phyloP scores from a whole-genome alignment of 345 rosid genomes.

The Eucalyptus fibrosa region DNA sequence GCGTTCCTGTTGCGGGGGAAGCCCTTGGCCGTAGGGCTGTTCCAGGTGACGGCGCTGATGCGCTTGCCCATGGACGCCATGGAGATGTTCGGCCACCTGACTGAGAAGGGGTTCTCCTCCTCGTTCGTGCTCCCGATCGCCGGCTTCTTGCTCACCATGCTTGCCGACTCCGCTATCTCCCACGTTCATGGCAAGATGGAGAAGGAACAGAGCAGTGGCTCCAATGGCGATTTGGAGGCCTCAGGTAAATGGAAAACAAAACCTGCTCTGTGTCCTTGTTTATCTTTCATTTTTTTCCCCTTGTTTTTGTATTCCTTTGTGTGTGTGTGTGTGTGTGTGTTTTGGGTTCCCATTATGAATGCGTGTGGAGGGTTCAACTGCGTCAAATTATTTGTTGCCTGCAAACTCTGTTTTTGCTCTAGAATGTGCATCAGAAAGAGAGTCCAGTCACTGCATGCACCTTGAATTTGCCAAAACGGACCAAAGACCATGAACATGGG shows the following conservation, averaged over 20 bases:
- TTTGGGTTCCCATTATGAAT: neutral
- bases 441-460: neutral
- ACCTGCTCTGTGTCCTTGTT: neutral
- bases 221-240: slow-evolving; percentile 43
- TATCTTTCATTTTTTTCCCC: neutral
- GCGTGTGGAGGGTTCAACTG: neutral
- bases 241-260: slow-evolving; percentile 14
- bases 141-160: slow-evolving; percentile 63
- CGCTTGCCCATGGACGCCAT: slow-evolving; percentile 72
- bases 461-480: neutral
- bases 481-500: neutral
- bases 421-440: neutral
- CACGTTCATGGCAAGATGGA: slow-evolving; percentile 24
- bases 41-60: slow-evolving; percentile 80
- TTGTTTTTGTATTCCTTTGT: too few relatives aligned
- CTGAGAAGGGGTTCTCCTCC: slow-evolving; percentile 44
- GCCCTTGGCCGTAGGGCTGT: slow-evolving; percentile 81
- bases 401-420: neutral
- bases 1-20: slow-evolving; percentile 70
- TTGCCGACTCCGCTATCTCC: slow-evolving; percentile 47
- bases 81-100: slow-evolving; percentile 54
- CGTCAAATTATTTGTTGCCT: neutral
- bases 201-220: neutral
- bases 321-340: neutral
- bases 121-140: slow-evolving; percentile 67